Evolutionary conservation across 2,329 filamentous ascomycete genomes (phyloP).

Genomic region (Colletotrichum gloeosporioides): DNA sequence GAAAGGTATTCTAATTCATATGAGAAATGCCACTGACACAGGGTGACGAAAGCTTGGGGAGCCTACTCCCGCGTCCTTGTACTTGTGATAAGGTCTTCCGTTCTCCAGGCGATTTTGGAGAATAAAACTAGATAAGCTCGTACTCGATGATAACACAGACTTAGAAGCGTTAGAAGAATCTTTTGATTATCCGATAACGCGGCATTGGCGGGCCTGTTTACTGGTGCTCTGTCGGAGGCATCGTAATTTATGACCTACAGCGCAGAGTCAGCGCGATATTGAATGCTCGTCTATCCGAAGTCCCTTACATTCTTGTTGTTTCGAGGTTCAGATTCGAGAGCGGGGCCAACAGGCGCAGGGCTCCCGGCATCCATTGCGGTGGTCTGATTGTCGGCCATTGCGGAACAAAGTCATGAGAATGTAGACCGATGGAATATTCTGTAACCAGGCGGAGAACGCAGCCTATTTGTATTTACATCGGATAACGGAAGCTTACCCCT

Average conservation of each 20-base stretch:
- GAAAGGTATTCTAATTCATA: constrained; percentile 25
- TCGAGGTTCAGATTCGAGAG: neutral
- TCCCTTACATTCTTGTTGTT: neutral
- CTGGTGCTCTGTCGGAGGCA: neutral
- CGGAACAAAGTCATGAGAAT: neutral
- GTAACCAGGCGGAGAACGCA: neutral
- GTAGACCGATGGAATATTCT: neutral
- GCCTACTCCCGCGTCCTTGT: constrained; percentile 29
- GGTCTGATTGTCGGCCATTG: neutral
- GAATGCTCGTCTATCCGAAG: neutral
- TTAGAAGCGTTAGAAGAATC: neutral
- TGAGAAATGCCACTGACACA: neutral
- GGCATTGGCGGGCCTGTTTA: neutral
- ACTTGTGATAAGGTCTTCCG: constrained; percentile 4
- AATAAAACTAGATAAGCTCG: neutral
- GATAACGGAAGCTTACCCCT: neutral
- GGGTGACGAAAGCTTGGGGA: neutral
- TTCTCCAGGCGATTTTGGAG: neutral
- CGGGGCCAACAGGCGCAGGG: neutral
- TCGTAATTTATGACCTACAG: neutral
- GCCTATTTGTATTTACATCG: neutral
- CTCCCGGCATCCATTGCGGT: neutral
- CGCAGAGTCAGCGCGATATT: neutral
- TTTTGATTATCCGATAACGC: neutral
- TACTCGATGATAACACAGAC: neutral